Conservation (phyloP, 306 rosid genomes). For the Sphenostylis stenocarpa region DNA sequence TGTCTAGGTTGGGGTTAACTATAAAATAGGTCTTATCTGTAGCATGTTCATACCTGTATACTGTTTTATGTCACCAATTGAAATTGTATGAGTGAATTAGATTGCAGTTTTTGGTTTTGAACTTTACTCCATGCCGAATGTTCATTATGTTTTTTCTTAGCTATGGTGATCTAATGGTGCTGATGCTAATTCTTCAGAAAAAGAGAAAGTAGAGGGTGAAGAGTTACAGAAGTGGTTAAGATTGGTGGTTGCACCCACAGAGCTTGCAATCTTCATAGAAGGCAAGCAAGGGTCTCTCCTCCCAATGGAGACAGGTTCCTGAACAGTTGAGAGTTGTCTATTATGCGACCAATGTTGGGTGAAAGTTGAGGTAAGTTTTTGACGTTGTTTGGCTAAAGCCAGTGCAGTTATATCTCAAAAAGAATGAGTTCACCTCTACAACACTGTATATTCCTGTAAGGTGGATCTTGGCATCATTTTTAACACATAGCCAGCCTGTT, state of each 20-base stretch:
- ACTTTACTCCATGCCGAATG: not conserved
- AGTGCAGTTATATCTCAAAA: constrained; percentile 46
- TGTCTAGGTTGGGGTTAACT: not conserved
- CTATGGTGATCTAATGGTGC: constrained; percentile 29
- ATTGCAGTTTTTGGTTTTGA: constrained; percentile 6
- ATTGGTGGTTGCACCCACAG: constrained; percentile 92
- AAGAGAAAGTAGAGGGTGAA: constrained; percentile 95
- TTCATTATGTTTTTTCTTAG: not conserved
- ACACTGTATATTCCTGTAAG: constrained; percentile 56
- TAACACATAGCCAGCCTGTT: constrained; percentile 41
- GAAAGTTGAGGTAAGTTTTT: constrained; percentile 38
- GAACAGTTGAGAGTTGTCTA: constrained; percentile 28
- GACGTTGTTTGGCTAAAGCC: constrained; percentile 25
- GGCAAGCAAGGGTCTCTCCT: constrained; percentile 76
- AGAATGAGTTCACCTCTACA: constrained; percentile 45
- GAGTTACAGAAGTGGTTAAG: constrained; percentile 91
- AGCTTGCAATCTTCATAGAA: constrained; percentile 63
- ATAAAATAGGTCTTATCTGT: not conserved
- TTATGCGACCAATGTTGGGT: constrained; percentile 33
- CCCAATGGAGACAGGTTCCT: constrained; percentile 55
- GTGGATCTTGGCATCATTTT: constrained; percentile 52
- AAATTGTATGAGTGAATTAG: not conserved
- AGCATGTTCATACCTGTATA: not conserved
- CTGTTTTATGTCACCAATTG: not conserved
- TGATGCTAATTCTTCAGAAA: constrained; percentile 58